These are phyloP conservation scores for Paramecium caudatum DNA, from an alignment of 73 alveolate genomes.

Conservation along the genomic window DNA sequence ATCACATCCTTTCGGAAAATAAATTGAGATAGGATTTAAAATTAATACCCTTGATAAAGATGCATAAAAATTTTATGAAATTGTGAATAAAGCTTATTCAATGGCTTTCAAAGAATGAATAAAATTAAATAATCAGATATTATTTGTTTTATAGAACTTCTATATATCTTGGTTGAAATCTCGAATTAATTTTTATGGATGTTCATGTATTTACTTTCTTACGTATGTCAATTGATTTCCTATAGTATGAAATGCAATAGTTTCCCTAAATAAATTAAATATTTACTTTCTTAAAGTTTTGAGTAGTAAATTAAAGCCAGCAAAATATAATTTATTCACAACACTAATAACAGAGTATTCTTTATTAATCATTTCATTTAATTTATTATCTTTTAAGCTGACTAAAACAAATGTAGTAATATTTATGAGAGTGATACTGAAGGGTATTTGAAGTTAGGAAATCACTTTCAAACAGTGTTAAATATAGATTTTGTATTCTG, in stretches of 20 bases:
- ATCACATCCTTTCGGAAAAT: slow-evolving; percentile 12
- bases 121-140: neutral
- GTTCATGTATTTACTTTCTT: slow-evolving; percentile 35
- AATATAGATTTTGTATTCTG: slow-evolving; percentile 70
- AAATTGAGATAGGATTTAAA: slow-evolving; percentile 17
- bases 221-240: neutral
- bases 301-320: slow-evolving; percentile 50
- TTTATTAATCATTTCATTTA: slow-evolving; percentile 61
- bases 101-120: slow-evolving; percentile 18
- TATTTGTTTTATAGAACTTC: slow-evolving; percentile 26
- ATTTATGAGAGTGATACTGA: slow-evolving; percentile 68
- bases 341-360: slow-evolving; percentile 75
- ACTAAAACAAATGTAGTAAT: slow-evolving; percentile 67
- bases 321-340: slow-evolving; percentile 69
- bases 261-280: neutral
- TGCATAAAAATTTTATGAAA: slow-evolving; percentile 48
- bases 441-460: slow-evolving; percentile 19
- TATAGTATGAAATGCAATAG: neutral
- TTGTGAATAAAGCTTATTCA: slow-evolving; percentile 4
- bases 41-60: slow-evolving; percentile 12
- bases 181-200: slow-evolving; percentile 4
- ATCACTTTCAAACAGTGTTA: neutral
- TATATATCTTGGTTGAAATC: slow-evolving; percentile 2
- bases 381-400: slow-evolving; percentile 70
- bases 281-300: slow-evolving; percentile 33